Conservation (phyloP, 139 green algal species). For the Limnomonas spitsbergensis region DNA sequence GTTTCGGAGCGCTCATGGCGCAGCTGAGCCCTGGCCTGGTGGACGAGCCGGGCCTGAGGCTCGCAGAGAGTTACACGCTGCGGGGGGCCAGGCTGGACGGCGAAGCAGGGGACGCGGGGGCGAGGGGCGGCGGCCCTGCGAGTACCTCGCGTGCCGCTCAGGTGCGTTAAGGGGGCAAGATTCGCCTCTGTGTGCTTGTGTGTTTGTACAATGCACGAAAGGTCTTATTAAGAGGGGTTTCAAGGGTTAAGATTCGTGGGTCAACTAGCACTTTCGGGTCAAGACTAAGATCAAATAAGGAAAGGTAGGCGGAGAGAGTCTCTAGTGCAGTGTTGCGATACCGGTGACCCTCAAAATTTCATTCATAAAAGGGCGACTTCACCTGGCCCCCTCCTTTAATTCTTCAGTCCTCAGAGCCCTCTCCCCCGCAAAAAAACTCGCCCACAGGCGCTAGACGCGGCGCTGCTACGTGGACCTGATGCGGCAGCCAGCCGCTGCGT, state of each 20-base stretch:
- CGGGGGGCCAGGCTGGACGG: neutral
- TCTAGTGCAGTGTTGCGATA: too few species aligned
- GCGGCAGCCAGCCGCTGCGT: slow-evolving; percentile 18
- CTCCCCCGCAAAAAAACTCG: too few species aligned
- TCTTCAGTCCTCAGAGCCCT: too few species aligned
- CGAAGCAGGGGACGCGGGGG: too few species aligned
- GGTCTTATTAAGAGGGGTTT: neutral
- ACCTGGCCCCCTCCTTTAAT: too few species aligned
- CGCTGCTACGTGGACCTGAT: slow-evolving; percentile 22
- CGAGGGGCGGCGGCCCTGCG: too few species aligned
- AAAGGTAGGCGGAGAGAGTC: too few species aligned
- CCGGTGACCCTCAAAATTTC: too few species aligned
- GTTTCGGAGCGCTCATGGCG: neutral
- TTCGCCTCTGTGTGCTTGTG: neutral
- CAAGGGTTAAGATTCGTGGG: neutral
- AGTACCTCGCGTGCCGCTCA: neutral
- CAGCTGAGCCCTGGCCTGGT: slow-evolving; percentile 18
- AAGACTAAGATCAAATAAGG: too few species aligned
- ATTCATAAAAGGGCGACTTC: too few species aligned
- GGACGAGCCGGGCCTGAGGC: neutral
- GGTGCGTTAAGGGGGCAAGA: neutral
- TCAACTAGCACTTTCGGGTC: neutral
- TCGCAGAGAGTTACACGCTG: slow-evolving; percentile 23
- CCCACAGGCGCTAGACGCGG: slow-evolving; percentile 27
- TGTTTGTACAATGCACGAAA: neutral